Conservation (phyloP, 768 basidiomycete species). For the Leccinellum luteum region DNA sequence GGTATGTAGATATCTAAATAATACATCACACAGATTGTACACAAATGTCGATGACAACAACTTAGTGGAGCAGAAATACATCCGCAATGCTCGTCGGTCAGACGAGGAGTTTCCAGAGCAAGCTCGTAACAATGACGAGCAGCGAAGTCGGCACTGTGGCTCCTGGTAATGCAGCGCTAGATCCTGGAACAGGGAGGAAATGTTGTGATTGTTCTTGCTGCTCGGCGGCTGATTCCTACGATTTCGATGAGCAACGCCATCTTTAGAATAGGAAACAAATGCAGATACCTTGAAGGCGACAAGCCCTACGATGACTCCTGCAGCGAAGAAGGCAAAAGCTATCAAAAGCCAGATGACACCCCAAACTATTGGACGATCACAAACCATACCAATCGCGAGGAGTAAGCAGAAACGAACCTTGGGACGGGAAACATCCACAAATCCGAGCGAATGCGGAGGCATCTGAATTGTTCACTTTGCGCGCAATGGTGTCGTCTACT, state of each 20-base stretch:
- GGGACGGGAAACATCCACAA: slow-evolving; percentile 83
- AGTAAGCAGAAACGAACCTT: slow-evolving; percentile 42
- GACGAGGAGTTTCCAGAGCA: slow-evolving; percentile 27
- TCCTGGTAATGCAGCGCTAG: slow-evolving; percentile 35
- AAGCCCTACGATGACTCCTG: slow-evolving; percentile 74
- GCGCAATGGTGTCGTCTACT: slow-evolving; percentile 76
- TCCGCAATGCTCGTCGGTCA: not conserved
- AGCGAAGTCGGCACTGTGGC: slow-evolving; percentile 25
- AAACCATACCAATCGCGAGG: not conserved
- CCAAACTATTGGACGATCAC: slow-evolving; percentile 57
- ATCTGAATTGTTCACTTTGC: slow-evolving; percentile 86
- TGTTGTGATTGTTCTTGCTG: slow-evolving; percentile 50
- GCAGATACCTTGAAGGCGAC: slow-evolving; percentile 74
- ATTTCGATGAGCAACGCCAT: not conserved
- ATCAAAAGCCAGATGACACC: slow-evolving; percentile 84
- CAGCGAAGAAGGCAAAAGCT: slow-evolving; percentile 70
- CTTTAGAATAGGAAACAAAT: not conserved
- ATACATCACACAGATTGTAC: slow-evolving; percentile 9
- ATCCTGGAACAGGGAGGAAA: slow-evolving; percentile 62
- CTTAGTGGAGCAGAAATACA: not conserved
- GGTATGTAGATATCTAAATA: not conserved
- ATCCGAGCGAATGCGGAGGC: slow-evolving; percentile 81
- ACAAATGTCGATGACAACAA: not conserved
- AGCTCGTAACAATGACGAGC: slow-evolving; percentile 18
- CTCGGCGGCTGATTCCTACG: slow-evolving; percentile 57